These are phyloP conservation scores for Daldinia bambusicola DNA, from an alignment of 495 filamentous ascomycete species.

Conservation along the genomic window DNA sequence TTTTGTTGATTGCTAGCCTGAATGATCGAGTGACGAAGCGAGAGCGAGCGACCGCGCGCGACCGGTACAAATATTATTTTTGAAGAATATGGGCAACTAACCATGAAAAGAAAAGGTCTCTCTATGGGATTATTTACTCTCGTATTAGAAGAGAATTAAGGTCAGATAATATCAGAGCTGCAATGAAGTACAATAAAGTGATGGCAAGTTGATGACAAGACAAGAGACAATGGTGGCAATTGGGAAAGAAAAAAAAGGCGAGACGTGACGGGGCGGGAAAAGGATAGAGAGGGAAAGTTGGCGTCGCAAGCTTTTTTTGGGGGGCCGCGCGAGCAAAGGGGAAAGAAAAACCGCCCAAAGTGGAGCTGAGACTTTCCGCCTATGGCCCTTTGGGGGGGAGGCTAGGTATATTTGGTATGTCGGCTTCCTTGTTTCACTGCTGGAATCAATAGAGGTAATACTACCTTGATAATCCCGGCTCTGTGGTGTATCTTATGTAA, in stretches of 20 bases:
- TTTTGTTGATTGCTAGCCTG: conserved; percentile 28
- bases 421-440: conserved; percentile 42
- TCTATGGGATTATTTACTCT: conserved; percentile 35
- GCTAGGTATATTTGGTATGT: conserved; percentile 26
- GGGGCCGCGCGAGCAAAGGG: conserved; percentile 18
- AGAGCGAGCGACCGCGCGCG: conserved; percentile 25
- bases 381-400: conserved; percentile 8
- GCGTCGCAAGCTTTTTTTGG: conserved; percentile 38
- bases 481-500: neutral
- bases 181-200: conserved; percentile 12
- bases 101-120: conserved; percentile 5
- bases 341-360: conserved; percentile 24
- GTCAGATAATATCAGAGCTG: conserved; percentile 18
- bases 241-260: conserved; percentile 18
- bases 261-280: conserved; percentile 14
- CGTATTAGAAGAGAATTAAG: conserved; percentile 18
- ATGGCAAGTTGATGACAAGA: conserved; percentile 15
- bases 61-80: conserved; percentile 22
- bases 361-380: conserved; percentile 34
- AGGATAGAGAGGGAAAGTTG: conserved; percentile 21
- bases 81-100: conserved; percentile 21
- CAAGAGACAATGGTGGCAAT: conserved; percentile 17
- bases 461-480: conserved; percentile 1
- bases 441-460: conserved; percentile 9
- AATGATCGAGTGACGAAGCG: conserved; percentile 22